These are phyloP conservation scores for Raddia guianensis DNA, from an alignment of 176 grass and related monocot genomes.

Conservation along the genomic window DNA sequence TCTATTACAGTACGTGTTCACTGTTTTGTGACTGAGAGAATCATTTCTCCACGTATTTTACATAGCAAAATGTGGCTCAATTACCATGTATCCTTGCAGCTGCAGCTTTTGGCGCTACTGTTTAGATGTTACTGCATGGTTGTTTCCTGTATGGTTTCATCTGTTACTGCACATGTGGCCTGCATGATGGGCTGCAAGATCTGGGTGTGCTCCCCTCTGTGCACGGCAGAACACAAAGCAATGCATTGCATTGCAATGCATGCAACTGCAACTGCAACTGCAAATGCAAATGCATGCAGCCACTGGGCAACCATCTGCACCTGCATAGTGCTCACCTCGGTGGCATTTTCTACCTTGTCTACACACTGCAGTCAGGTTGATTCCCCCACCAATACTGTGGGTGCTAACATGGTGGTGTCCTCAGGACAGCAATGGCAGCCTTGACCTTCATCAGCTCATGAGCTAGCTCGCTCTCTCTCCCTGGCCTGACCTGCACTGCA, in stretches of 20 bases:
- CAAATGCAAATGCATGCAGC: constrained; percentile 28
- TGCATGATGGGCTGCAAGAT: constrained; percentile 54
- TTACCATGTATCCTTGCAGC: constrained; percentile 29
- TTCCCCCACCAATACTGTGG: constrained; percentile 43
- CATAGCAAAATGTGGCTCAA: constrained; percentile 18
- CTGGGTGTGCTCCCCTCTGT: constrained; percentile 36
- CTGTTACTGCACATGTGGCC: constrained; percentile 32
- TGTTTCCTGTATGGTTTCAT: constrained; percentile 30
- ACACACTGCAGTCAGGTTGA: constrained; percentile 51
- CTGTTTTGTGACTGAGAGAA: constrained; percentile 2
- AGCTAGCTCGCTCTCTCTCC: background rate
- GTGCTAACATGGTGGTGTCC: constrained; percentile 50
- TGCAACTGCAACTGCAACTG: constrained; percentile 12
- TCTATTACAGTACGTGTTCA: background rate
- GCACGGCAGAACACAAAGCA: constrained; percentile 17
- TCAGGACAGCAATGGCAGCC: constrained; percentile 51
- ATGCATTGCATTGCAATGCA: background rate
- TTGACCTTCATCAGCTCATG: constrained; percentile 54
- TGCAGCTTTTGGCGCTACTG: constrained; percentile 38
- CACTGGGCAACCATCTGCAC: constrained; percentile 32
- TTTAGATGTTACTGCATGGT: constrained; percentile 45
- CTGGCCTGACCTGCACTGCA: background rate
- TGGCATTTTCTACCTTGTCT: constrained; percentile 62
- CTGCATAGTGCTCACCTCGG: constrained; percentile 48
- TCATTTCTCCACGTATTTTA: constrained; percentile 32